Conservation (phyloP, 1,284 basidiomycete species). For the Heliocybe sulcata region DNA sequence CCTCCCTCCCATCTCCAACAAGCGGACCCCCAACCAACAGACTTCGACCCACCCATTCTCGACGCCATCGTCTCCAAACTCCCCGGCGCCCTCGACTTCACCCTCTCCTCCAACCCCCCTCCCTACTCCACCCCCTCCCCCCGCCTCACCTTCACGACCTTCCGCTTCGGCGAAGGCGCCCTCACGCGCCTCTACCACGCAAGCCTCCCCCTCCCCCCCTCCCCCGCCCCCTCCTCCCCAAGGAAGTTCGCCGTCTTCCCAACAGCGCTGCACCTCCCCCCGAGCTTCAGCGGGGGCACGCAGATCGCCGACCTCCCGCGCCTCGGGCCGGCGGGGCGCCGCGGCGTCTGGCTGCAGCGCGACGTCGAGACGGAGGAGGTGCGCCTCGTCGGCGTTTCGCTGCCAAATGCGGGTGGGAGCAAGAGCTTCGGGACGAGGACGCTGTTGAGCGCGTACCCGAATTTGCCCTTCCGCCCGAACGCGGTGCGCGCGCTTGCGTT, state of each 20-base stretch:
- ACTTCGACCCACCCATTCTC: not conserved
- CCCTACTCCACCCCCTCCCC: too few species aligned
- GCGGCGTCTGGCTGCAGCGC: conserved; percentile 46
- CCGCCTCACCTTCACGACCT: too few species aligned
- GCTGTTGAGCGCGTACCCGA: conserved; percentile 32
- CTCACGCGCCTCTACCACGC: too few species aligned
- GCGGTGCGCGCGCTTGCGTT: conserved; percentile 38
- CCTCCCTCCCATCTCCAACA: not conserved
- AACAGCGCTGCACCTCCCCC: too few species aligned
- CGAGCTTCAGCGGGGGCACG: conserved; percentile 3
- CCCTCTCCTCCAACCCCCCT: too few species aligned
- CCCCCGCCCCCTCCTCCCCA: too few species aligned
- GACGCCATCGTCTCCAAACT: not conserved
- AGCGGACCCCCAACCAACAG: not conserved
- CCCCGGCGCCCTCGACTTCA: not conserved
- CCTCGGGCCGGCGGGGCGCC: conserved; percentile 35
- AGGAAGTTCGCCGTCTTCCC: too few species aligned
- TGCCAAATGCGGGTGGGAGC: conserved; percentile 21
- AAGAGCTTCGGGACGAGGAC: conserved; percentile 21
- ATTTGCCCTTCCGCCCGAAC: conserved; percentile 39
- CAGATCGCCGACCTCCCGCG: conserved; percentile 34
- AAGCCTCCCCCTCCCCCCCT: too few species aligned
- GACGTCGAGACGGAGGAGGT: conserved; percentile 41
- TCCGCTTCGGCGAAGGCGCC: too few species aligned
- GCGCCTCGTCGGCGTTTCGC: conserved; percentile 34